Evolutionary conservation across 2,329 filamentous ascomycete genomes (phyloP).

Genomic region (Phaeosphaeriaceae sp.): DNA sequence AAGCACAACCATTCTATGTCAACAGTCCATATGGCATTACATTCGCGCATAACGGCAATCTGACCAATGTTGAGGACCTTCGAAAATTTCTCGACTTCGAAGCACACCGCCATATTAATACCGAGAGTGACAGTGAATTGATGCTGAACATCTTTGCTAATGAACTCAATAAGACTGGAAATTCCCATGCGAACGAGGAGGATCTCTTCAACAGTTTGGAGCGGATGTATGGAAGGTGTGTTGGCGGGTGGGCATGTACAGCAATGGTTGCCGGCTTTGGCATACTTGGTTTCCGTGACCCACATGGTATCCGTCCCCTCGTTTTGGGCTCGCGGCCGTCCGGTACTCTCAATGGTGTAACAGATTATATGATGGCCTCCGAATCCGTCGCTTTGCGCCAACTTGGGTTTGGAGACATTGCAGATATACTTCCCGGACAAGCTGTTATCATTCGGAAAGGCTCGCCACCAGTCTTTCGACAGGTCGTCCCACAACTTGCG

Average conservation of each 20-base stretch:
- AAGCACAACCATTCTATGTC: conserved; percentile 92
- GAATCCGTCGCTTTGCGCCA: conserved; percentile 85
- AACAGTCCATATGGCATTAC: conserved; percentile 84
- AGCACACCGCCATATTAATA: conserved; percentile 86
- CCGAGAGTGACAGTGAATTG: conserved; percentile 85
- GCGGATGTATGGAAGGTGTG: conserved; percentile 74
- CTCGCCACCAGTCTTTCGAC: conserved; percentile 72
- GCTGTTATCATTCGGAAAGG: conserved; percentile 87
- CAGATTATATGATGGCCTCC: conserved; percentile 89
- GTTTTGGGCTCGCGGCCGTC: conserved; percentile 77
- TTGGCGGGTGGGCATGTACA: conserved; percentile 80
- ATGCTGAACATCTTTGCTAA: conserved; percentile 89
- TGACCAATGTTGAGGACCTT: conserved; percentile 78
- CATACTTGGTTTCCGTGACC: conserved; percentile 79
- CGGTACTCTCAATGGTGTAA: conserved; percentile 66
- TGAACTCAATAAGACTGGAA: conserved; percentile 79
- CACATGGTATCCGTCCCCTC: conserved; percentile 82
- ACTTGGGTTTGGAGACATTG: conserved; percentile 77
- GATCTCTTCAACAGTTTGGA: conserved; percentile 77
- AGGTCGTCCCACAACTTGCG: conserved; percentile 71
- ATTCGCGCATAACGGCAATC: conserved; percentile 85
- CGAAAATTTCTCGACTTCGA: conserved; percentile 75
- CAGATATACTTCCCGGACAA: conserved; percentile 81
- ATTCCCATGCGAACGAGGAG: conserved; percentile 77
- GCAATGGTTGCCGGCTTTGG: conserved; percentile 86